Percentiles rank a stretch among this genome's conserved stretches.
Evolutionary conservation across 2,329 filamentous ascomycete genomes (phyloP).

Genomic region (Diaporthe capsici): DNA sequence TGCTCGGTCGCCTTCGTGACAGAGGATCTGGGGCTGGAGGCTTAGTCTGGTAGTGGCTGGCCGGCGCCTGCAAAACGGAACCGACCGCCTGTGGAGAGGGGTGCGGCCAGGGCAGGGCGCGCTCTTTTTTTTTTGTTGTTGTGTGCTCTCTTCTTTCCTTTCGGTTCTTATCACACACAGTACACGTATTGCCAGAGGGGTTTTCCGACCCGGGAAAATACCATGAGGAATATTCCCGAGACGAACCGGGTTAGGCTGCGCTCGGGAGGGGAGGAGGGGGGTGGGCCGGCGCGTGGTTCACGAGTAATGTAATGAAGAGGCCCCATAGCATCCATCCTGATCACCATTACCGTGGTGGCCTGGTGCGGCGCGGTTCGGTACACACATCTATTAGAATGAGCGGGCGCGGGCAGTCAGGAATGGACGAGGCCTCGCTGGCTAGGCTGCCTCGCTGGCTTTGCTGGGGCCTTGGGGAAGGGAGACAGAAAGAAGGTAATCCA

Average conservation of each 20-base stretch:
- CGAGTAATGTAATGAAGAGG: constrained; percentile 35
- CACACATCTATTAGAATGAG: background rate
- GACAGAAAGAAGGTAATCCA: background rate
- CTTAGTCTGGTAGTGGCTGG: constrained; percentile 35
- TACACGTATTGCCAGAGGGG: background rate
- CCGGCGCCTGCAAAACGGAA: constrained; percentile 36
- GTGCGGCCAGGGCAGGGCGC: background rate
- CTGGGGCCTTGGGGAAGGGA: constrained; percentile 5
- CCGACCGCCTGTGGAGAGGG: constrained; percentile 31
- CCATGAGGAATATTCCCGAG: constrained; percentile 32
- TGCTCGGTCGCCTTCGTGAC: constrained; percentile 10
- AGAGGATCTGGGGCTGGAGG: constrained; percentile 36
- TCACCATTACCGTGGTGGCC: background rate
- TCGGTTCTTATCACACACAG: constrained; percentile 1
- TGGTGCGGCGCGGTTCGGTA: background rate
- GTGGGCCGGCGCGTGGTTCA: constrained; percentile 34
- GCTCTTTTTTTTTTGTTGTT: background rate
- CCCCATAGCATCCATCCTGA: constrained; percentile 24
- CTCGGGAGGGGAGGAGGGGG: constrained; percentile 17
- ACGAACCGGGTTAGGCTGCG: constrained; percentile 33
- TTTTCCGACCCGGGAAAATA: constrained; percentile 27
- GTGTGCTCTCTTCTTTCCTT: background rate
- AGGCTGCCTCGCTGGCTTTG: no score
- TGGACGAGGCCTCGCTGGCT: background rate
- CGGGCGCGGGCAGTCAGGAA: background rate